phyloP scores from a whole-genome alignment of 176 grass and related monocot species.

The Zoysia pacifica region DNA sequence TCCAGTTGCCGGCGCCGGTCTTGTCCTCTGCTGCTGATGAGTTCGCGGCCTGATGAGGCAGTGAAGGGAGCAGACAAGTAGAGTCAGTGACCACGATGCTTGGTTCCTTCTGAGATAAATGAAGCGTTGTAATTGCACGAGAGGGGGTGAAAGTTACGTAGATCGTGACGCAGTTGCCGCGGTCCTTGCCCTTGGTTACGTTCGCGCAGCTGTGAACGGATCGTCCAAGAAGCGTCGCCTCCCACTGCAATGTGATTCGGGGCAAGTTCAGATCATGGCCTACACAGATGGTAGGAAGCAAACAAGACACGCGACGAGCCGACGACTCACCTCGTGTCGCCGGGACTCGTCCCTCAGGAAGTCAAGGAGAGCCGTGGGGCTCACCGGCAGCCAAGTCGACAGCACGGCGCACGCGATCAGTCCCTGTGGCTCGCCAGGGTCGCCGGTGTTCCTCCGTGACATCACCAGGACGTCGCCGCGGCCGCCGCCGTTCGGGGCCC shows the following conservation, averaged over 20 bases:
- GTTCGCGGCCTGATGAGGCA: conserved; percentile 29
- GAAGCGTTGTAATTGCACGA: neutral
- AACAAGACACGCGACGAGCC: neutral
- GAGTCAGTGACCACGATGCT: neutral
- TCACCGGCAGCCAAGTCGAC: conserved; percentile 68
- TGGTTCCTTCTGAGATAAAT: neutral
- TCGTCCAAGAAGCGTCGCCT: conserved; percentile 43
- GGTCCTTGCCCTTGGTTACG: conserved; percentile 74
- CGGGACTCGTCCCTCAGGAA: conserved; percentile 64
- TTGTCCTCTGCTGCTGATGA: conserved; percentile 39
- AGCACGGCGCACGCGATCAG: conserved; percentile 63
- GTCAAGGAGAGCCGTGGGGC: conserved; percentile 40
- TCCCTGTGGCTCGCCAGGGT: conserved; percentile 68
- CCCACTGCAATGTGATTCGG: conserved; percentile 51
- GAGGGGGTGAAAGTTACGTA: conserved; percentile 44
- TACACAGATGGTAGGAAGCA: neutral
- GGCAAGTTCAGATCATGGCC: neutral
- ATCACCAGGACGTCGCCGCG: conserved; percentile 47
- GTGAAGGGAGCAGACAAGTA: neutral
- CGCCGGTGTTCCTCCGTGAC: conserved; percentile 47
- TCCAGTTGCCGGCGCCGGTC: conserved; percentile 37
- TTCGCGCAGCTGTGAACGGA: conserved; percentile 41
- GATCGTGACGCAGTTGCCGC: conserved; percentile 62
- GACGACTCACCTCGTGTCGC: conserved; percentile 47
- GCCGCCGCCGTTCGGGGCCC: conserved; percentile 19